phyloP scores from a whole-genome alignment of 345 rosid species.

The Bruguiera parviflora region DNA sequence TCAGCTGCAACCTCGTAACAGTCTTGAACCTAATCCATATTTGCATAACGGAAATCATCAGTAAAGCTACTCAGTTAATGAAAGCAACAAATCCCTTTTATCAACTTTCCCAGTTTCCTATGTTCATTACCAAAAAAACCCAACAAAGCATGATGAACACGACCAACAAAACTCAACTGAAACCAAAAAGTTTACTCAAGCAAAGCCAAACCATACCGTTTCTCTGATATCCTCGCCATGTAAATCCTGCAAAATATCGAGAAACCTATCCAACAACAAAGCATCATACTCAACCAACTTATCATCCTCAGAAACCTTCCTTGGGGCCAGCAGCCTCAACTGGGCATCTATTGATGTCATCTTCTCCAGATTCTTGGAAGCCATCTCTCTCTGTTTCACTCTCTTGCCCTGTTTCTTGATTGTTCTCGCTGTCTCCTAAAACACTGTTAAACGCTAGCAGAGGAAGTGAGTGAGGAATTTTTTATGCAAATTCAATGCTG shows the following conservation, averaged over 20 bases:
- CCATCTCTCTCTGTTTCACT: constrained; percentile 8
- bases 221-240: constrained; percentile 29
- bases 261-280: constrained; percentile 28
- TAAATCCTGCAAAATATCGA: constrained; percentile 28
- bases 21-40: constrained; percentile 26
- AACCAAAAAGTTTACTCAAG: neutral
- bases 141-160: constrained; percentile 17
- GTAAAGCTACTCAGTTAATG: neutral
- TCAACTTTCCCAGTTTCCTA: neutral
- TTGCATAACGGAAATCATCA: neutral
- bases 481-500: neutral
- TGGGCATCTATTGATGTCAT: constrained; percentile 31
- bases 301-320: constrained; percentile 32
- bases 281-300: constrained; percentile 34
- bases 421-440: neutral
- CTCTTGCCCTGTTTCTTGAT: neutral
- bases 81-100: neutral
- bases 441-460: neutral
- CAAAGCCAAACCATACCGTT: constrained; percentile 12
- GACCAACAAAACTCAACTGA: neutral
- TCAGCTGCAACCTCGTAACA: constrained; percentile 35
- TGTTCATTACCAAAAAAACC: neutral
- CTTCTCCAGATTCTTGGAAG: constrained; percentile 24
- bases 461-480: neutral
- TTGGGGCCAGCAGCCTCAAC: constrained; percentile 25